phyloP scores from a whole-genome alignment of 371 early-diverging fungal species.

The Mucor mucedo region DNA sequence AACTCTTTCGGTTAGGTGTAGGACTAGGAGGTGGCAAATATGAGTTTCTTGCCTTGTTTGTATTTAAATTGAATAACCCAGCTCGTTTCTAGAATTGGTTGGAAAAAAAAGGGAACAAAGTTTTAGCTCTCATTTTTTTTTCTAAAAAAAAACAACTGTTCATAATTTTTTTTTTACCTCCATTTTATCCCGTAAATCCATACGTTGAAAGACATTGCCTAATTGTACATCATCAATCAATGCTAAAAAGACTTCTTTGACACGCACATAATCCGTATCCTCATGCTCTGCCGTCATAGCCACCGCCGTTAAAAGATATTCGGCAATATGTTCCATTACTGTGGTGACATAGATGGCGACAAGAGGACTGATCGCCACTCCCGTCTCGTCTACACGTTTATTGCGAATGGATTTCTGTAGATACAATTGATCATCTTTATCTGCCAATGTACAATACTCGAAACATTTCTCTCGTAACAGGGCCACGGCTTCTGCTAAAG shows the following conservation, averaged over 20 bases:
- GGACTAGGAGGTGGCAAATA: slow-evolving; percentile 17
- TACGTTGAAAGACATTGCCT: slow-evolving; percentile 54
- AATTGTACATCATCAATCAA: slow-evolving; percentile 63
- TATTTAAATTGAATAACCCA: slow-evolving; percentile 15
- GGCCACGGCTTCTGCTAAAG: slow-evolving; percentile 30
- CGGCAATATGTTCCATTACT: slow-evolving; percentile 68
- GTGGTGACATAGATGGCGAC: slow-evolving; percentile 73
- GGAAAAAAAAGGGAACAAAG: neutral
- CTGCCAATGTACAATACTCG: slow-evolving; percentile 64
- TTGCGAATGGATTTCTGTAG: slow-evolving; percentile 27
- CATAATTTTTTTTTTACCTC: slow-evolving; percentile 42
- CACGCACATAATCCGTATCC: slow-evolving; percentile 63
- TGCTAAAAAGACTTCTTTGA: slow-evolving; percentile 64
- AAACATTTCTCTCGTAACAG: slow-evolving; percentile 60
- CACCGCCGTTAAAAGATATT: slow-evolving; percentile 61
- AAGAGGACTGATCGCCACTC: slow-evolving; percentile 58
- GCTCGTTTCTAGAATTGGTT: slow-evolving; percentile 23
- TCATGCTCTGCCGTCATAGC: slow-evolving; percentile 67
- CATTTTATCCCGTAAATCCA: slow-evolving; percentile 58
- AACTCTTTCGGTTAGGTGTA: slow-evolving; percentile 16
- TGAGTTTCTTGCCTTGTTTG: slow-evolving; percentile 19
- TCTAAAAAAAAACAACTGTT: too few relatives aligned
- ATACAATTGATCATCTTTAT: slow-evolving; percentile 44
- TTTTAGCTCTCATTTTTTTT: too few relatives aligned
- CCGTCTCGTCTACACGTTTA: slow-evolving; percentile 11